These are phyloP conservation scores for Phanerodontia chrysosporium DNA, from an alignment of 768 basidiomycete genomes.

Conservation along the genomic window DNA sequence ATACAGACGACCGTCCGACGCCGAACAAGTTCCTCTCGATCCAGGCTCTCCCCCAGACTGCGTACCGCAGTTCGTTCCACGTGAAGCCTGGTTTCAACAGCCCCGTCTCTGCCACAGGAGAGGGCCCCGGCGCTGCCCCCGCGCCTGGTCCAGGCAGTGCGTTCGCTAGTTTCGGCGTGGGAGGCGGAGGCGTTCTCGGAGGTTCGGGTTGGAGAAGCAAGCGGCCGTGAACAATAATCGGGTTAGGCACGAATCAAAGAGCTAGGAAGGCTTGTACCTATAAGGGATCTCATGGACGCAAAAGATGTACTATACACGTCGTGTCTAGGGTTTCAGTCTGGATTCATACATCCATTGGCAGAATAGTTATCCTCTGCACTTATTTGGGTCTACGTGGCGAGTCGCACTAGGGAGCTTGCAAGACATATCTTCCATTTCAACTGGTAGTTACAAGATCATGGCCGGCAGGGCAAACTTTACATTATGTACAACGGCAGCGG, in stretches of 20 bases:
- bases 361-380: neutral
- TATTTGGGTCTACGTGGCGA: no score
- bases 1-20: slow-evolving; percentile 81
- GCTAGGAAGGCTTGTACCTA: neutral
- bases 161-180: slow-evolving; percentile 46
- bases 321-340: neutral
- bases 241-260: neutral
- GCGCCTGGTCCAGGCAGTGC: slow-evolving; percentile 33
- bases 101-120: slow-evolving; percentile 23
- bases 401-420: neutral
- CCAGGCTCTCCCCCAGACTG: slow-evolving; percentile 61
- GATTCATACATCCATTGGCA: neutral
- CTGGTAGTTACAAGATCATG: neutral
- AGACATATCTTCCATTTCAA: neutral
- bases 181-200: slow-evolving; percentile 33
- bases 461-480: neutral
- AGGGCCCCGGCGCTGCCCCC: slow-evolving; percentile 20
- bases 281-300: neutral
- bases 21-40: slow-evolving; percentile 82
- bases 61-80: slow-evolving; percentile 66
- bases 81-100: slow-evolving; percentile 27
- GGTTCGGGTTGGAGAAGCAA: slow-evolving; percentile 25
- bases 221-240: neutral
- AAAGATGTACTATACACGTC: neutral
- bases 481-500: neutral